A percentile compares a stretch with the other conserved stretches of the same genome.
Evolutionary conservation across 345 rosid genomes (phyloP).

Genomic region (Lepidium africanum): DNA sequence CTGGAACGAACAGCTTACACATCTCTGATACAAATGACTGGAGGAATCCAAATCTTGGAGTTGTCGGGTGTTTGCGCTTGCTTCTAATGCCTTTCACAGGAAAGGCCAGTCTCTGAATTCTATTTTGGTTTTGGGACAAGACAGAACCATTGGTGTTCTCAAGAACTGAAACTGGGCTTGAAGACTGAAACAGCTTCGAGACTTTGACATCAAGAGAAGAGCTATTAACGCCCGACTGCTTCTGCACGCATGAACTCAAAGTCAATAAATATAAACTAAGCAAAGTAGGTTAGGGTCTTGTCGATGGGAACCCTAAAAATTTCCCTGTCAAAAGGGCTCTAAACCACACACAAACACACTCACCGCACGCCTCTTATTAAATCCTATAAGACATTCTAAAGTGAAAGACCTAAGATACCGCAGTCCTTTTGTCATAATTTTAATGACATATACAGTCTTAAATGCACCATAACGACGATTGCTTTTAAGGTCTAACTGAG

Average conservation of each 20-base stretch:
- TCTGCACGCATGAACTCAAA: slow-evolving; percentile 33
- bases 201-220: slow-evolving; percentile 36
- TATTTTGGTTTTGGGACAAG: slow-evolving; percentile 36
- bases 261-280: neutral
- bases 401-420: neutral
- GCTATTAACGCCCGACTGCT: slow-evolving; percentile 27
- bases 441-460: neutral
- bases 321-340: neutral
- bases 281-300: neutral
- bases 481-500: neutral
- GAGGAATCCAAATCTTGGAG: slow-evolving; percentile 12
- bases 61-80: slow-evolving; percentile 50
- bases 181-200: slow-evolving; percentile 37
- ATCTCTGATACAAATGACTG: slow-evolving; percentile 22
- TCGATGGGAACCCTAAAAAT: neutral
- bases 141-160: slow-evolving; percentile 55
- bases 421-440: neutral
- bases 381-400: neutral
- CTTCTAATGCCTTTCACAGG: slow-evolving; percentile 65
- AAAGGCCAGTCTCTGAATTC: slow-evolving; percentile 26
- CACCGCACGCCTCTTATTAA: neutral
- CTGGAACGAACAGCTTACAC: slow-evolving; percentile 10
- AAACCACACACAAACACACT: neutral
- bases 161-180: slow-evolving; percentile 72
- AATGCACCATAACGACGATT: neutral